Evolutionary conservation across 805 yeast species (phyloP).

Genomic region (Isabelozyma gotoi): DNA sequence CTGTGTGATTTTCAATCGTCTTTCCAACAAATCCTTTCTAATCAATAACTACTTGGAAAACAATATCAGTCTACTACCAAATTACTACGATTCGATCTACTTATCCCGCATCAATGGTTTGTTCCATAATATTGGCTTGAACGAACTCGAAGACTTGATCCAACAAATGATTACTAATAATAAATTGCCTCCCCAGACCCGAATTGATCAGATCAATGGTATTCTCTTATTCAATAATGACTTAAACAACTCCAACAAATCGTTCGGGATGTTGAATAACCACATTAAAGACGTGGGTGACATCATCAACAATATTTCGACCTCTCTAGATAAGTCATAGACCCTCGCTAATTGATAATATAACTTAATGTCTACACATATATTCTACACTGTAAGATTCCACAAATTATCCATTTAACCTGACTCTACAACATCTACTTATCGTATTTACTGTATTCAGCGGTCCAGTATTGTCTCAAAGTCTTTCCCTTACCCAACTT

Average conservation of each 20-base stretch:
- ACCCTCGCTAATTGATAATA: no score
- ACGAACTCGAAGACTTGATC: conserved; percentile 28
- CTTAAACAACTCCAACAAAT: not conserved
- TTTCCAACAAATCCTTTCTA: conserved; percentile 6
- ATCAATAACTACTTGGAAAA: conserved; percentile 26
- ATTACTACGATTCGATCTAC: conserved; percentile 27
- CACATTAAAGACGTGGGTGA: conserved; percentile 27
- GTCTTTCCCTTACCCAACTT: conserved; percentile 17
- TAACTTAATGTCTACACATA: no score
- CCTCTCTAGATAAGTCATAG: not conserved
- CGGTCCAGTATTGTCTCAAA: conserved; percentile 27
- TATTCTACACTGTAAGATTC: no score
- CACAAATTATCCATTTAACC: no score
- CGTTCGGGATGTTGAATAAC: conserved; percentile 14
- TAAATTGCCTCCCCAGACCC: conserved; percentile 28
- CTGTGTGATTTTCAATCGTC: not conserved
- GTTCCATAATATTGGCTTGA: conserved; percentile 18
- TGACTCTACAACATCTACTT: not conserved
- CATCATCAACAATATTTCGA: conserved; percentile 6
- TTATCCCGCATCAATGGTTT: conserved; percentile 17
- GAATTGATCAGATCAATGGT: conserved; percentile 31
- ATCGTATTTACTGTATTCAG: conserved; percentile 16
- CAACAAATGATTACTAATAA: conserved; percentile 33
- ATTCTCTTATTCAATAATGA: conserved; percentile 22
- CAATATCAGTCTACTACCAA: conserved; percentile 29